Evolutionary conservation across 768 basidiomycete species (phyloP), one percentile per base, ranked within the genome.

Genomic region (Lactarius deliciosus): DNA sequence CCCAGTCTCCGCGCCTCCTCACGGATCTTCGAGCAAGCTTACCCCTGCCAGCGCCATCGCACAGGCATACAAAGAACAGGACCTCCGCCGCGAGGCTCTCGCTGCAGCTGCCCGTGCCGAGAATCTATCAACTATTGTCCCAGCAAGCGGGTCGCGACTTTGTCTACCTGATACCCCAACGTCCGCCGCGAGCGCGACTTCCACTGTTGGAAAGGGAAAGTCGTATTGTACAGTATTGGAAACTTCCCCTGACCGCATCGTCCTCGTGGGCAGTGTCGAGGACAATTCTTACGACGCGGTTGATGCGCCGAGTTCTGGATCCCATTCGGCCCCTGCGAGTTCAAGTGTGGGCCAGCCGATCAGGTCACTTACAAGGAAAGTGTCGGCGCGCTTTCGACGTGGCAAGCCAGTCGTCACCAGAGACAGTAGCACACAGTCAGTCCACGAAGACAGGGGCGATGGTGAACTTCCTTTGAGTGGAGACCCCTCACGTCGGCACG

Each of bases 1-100:
- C 41, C 38, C 63, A 13, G 5, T 60, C 55, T 34, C 67, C 2
- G 43, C 65, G 18, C 28, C 43, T 22, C n/a, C 68, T 36, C 20
- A 16, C 20, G 56, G 56, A 4, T 63, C 68, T 7, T 63, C 68
- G 34, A 55, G 56, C 40, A 71, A 63, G 68, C 65, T 71, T 11
- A 71, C 70, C 15, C 70, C 70, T 22, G 70, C 70, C 1, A 65
- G 68, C 13, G 68, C 65, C 9, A 69, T 71, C 25, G 68, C 57
- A 16, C 70, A 62, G 34, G 70, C 70, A 11, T 71, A 71, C 43
- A 69, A 66, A 28, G 70, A 69, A 28, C 68, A 71, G 53, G 64
- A 64, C 60, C 53, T 40, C 1, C 70, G 68, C 13, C 70, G 70
- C 15, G 70, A 69, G 57, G 55, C 56, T 16, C 60, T 71, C 38